Evolutionary conservation across 331 rosid genomes (phyloP).

Genomic region (Quercus phellos): DNA sequence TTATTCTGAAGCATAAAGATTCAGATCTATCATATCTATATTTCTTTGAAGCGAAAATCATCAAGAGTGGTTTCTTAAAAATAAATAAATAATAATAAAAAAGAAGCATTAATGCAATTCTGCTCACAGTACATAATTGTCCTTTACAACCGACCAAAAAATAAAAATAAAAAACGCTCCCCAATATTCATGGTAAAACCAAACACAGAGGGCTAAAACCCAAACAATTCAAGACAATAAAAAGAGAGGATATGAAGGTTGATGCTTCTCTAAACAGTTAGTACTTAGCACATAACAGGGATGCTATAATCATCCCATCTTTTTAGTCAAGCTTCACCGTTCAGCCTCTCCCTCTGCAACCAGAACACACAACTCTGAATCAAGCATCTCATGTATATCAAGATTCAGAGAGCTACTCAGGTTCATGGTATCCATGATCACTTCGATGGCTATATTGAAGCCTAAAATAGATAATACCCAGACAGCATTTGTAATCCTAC

Average conservation of each 20-base stretch:
- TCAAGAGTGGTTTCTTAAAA: too few species aligned
- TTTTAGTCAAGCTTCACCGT: conserved; percentile 48
- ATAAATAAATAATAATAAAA: too few species aligned
- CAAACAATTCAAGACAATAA: background rate
- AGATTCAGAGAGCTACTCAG: conserved; percentile 51
- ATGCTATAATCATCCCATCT: conserved; percentile 30
- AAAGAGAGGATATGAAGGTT: background rate
- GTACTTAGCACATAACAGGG: background rate
- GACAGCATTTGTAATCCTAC: too few species aligned
- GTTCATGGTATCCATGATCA: conserved; percentile 49
- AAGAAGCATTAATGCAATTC: too few species aligned
- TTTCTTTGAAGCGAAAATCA: too few species aligned
- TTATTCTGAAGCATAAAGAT: too few species aligned
- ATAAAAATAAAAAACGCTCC: background rate
- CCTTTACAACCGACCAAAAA: background rate
- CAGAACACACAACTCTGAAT: conserved; percentile 67
- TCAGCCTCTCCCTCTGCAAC: conserved; percentile 68
- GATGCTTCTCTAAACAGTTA: background rate
- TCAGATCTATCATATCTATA: too few species aligned
- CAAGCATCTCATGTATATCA: conserved; percentile 73
- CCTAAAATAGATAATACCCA: conserved; percentile 47
- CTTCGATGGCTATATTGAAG: conserved; percentile 46
- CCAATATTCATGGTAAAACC: background rate
- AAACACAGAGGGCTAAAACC: background rate
- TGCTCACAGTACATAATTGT: too few species aligned